Base-by-base conservation (phyloP, 305 asterid species). In the Ilex paraguariensis region DNA sequence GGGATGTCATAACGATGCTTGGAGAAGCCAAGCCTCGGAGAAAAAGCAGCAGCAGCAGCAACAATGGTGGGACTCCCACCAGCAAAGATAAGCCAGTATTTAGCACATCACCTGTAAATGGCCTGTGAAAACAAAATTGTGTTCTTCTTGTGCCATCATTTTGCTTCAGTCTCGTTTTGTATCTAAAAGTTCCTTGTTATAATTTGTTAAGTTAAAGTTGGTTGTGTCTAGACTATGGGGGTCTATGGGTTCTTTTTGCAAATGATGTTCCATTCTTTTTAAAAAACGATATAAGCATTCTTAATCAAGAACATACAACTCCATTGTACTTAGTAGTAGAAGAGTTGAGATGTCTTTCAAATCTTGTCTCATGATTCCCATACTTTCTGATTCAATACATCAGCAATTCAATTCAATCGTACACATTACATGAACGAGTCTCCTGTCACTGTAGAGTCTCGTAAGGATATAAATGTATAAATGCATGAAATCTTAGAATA, bases 1-100 rank as follows among this genome's bases (percentile, higher is more conserved):
- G 95, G 62, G 97, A 91, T 32, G 90, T 88, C n/a, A 36, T 87
- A 48, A 77, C 95, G 15, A 91, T 87, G 95, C 92, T 89, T 14
- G 91, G 80, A 46, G 98, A 85, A 62, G 97, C 98, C 1, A 88
- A 85, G 74, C 98, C 98, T 32, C 66, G 95, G 69, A 76, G 98
- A 60, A 91, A 88, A 75, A 78, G 87, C 54, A 73, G 60, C n/a
- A 56, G 42, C 17, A 56, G 83, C 59, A 79, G 81, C 61, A 72
- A 57, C 70, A 66, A 54, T 61, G 76, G 79, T 50, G 80, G 66
- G 15, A 63, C 21, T 61, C 60, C 63, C 31, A 56, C 66, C 36
- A 67, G 77, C 73, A 80, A 72, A 69, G 85, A 88, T 54, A 81
- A 48, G 69, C 90, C 90, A 31, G 73, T 91, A 8, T 86, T 91